A percentile compares a stretch with the other conserved stretches of the same genome.
phyloP scores from a whole-genome alignment of 192 early-diverging fungal genomes.

The Blastocladiella britannica region DNA sequence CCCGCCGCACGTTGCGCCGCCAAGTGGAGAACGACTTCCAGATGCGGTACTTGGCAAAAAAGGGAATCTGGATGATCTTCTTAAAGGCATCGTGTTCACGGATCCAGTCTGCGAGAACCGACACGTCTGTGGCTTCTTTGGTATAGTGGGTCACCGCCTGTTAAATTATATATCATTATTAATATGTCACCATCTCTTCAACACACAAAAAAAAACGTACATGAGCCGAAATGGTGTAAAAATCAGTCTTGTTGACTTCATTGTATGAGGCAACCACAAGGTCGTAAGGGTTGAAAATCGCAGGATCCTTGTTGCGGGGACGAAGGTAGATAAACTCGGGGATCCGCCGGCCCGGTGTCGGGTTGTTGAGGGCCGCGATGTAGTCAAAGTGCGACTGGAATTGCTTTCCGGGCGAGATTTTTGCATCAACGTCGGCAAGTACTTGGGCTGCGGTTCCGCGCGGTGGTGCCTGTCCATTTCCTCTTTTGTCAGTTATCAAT shows the following conservation, averaged over 20 bases:
- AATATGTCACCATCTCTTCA: no score
- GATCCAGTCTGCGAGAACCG: slow-evolving; percentile 25
- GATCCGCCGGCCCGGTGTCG: no score
- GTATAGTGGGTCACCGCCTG: slow-evolving; percentile 29
- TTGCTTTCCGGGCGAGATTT: no score
- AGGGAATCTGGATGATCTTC: slow-evolving; percentile 24
- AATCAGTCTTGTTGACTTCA: slow-evolving; percentile 14
- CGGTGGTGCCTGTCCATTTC: no score
- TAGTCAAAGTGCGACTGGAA: background rate
- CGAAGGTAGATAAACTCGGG: slow-evolving; percentile 27
- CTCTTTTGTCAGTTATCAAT: no score
- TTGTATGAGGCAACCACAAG: slow-evolving; percentile 24
- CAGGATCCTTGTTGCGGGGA: slow-evolving; percentile 6
- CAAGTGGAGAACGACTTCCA: slow-evolving; percentile 38
- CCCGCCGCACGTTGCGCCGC: slow-evolving; percentile 20
- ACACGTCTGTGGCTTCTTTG: slow-evolving; percentile 13
- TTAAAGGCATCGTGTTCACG: slow-evolving; percentile 31
- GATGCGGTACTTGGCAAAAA: slow-evolving; percentile 28
- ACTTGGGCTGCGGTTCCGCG: no score
- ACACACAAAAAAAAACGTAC: slow-evolving; percentile 3
- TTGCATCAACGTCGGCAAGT: no score
- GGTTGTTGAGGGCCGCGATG: background rate
- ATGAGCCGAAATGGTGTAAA: background rate
- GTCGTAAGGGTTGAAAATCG: slow-evolving; percentile 29
- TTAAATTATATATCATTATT: no score